Evolutionary conservation across 1,284 basidiomycete species (phyloP), one percentile per base, ranked within the genome.

Genomic region (Austropuccinia psidii): DNA sequence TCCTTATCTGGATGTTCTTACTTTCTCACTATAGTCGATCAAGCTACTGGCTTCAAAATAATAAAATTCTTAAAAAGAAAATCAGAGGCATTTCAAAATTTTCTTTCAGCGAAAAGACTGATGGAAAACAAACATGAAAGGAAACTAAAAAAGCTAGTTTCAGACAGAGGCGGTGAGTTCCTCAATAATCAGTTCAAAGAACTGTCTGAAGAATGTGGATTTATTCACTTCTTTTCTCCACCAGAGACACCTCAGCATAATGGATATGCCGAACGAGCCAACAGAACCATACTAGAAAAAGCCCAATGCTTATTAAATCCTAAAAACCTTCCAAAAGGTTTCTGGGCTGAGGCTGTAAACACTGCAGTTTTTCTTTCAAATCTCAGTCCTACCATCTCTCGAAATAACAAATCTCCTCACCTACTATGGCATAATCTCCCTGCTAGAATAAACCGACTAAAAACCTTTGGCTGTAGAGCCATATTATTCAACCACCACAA

Each of bases 161-260:
- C 50, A 21, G 80, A 84, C 76, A 78, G 79, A 21, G 81, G 81
- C 15, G 78, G 77, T 1, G 77, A 82, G 76, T 80, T 78, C 73
- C 54, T 73, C 7, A 75, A 74, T 4, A 74, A 76, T 3, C 76
- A 67, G 1, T 80, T 82, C 68, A 21, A 68, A 13, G 74, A 73
- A 0, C 80, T 78, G 45, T 78, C 81, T 2, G 74, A 75, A 6
- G 27, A 52, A 0, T 29, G 75, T 9, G 82, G 82, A 11, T 83
- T 81, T 4, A 54, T 72, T 33, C 77, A 75, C 29, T 74, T 80
- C 50, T 75, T 80, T 19, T 81, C 79, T 11, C 77, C 81, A 0
- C 82, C 83, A 61, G 78, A 84, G 67, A 79, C 81, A 3, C 81
- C 81, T 1, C 75, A 78, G 54, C 27, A 77, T 72, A 83, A 81